Evolutionary conservation across 768 basidiomycete species (phyloP).

Genomic region (Crepidotus variabilis): DNA sequence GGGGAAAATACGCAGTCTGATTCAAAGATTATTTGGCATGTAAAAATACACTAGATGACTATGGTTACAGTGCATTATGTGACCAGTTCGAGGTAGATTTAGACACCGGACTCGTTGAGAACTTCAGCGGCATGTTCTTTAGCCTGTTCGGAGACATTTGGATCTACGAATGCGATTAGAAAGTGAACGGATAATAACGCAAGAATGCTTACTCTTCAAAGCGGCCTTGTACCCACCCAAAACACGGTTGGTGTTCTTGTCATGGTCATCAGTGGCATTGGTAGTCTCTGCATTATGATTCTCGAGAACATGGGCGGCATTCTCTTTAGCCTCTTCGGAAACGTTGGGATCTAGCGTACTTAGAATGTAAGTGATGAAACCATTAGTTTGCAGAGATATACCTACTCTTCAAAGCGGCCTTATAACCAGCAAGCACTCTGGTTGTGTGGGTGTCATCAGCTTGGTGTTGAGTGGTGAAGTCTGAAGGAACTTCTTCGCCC

Average conservation of each 20-base stretch:
- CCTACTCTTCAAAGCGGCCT: conserved; percentile 28
- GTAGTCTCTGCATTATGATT: conserved; percentile 6
- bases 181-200: background rate
- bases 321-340: conserved; percentile 22
- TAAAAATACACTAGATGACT: too few relatives aligned
- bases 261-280: background rate
- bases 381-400: background rate
- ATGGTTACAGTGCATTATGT: too few relatives aligned
- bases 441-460: background rate
- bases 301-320: conserved; percentile 16
- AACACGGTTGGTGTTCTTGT: background rate
- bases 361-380: background rate
- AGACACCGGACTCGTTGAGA: too few relatives aligned
- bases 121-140: too few relatives aligned
- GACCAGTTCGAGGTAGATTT: too few relatives aligned
- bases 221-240: background rate
- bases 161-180: too few relatives aligned
- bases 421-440: conserved; percentile 25
- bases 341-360: conserved; percentile 20
- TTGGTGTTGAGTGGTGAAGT: background rate
- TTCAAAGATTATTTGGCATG: too few relatives aligned
- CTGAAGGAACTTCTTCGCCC: background rate
- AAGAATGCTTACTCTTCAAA: background rate
- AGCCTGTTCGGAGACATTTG: too few relatives aligned
- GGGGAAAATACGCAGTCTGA: too few relatives aligned